Conservation (phyloP, 441 rosid species). For the Gossypium lobatum region DNA sequence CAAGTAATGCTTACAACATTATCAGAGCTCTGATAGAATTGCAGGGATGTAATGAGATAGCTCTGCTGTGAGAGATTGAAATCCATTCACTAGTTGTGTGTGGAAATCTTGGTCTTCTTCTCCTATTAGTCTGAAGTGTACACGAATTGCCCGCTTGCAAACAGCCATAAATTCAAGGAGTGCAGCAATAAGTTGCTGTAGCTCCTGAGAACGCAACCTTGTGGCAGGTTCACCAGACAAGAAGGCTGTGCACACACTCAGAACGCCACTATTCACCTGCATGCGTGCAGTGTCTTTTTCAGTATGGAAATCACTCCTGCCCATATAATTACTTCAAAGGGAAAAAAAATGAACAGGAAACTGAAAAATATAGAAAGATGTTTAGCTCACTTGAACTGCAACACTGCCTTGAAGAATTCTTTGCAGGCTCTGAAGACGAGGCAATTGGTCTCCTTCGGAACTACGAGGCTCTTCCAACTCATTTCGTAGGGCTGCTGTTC, state of each 20-base stretch:
- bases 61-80: constrained; percentile 98
- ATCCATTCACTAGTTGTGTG: constrained; percentile 96
- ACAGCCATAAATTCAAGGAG: constrained; percentile 98
- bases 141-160: constrained; percentile 95
- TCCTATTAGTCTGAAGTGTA: constrained; percentile 86
- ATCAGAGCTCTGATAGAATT: constrained; percentile 89
- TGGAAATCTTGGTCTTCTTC: constrained; percentile 98
- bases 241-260: constrained; percentile 94
- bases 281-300: constrained; percentile 2
- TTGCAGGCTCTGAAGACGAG: constrained; percentile 95
- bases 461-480: constrained; percentile 99
- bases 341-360: neutral
- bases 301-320: neutral
- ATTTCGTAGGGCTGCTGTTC: constrained; percentile 87
- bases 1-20: constrained; percentile 12
- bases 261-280: constrained; percentile 96
- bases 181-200: constrained; percentile 97
- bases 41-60: constrained; percentile 97
- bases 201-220: constrained; percentile 85
- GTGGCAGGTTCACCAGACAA: constrained; percentile 98
- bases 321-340: neutral
- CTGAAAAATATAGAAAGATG: neutral
- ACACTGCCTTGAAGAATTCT: constrained; percentile 99
- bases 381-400: constrained; percentile 82
- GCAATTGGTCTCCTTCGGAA: constrained; percentile 96